phyloP scores from a whole-genome alignment of 345 rosid genomes.

The Rhizophora mangle region DNA sequence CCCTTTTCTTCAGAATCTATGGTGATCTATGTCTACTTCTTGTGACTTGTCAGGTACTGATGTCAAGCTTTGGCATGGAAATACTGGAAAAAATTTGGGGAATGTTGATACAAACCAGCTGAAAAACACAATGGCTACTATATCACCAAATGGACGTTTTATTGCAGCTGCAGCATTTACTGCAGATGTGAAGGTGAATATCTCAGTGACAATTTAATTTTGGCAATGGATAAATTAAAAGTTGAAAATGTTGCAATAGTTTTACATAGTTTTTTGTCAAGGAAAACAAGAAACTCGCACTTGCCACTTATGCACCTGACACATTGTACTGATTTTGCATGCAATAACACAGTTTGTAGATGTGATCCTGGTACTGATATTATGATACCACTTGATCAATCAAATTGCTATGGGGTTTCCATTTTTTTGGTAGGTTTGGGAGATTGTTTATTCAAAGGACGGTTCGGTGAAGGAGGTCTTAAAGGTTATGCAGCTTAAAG shows the following conservation, averaged over 20 bases:
- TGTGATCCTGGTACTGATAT: no score
- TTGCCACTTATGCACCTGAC: not conserved
- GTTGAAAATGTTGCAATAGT: no score
- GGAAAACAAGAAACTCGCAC: not conserved
- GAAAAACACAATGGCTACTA: conserved; percentile 82
- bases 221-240: not conserved
- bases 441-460: conserved; percentile 88
- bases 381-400: no score
- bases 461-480: conserved; percentile 89
- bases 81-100: conserved; percentile 76
- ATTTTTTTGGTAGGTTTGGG: conserved; percentile 72
- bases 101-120: conserved; percentile 91
- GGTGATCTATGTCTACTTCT: conserved; percentile 6
- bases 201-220: not conserved
- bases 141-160: conserved; percentile 97
- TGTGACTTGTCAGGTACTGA: conserved; percentile 66
- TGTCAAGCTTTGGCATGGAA: conserved; percentile 92
- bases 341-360: no score
- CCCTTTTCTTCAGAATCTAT: not conserved
- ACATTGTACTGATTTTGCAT: no score
- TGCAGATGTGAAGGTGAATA: conserved; percentile 90
- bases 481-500: conserved; percentile 95
- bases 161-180: conserved; percentile 98
- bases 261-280: not conserved
- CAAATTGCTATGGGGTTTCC: conserved; percentile 14